A percentile compares a stretch with the other conserved stretches of the same genome.
These are phyloP conservation scores for Neonectria magnoliae DNA, from an alignment of 2,329 filamentous ascomycete genomes.

Conservation along the genomic window DNA sequence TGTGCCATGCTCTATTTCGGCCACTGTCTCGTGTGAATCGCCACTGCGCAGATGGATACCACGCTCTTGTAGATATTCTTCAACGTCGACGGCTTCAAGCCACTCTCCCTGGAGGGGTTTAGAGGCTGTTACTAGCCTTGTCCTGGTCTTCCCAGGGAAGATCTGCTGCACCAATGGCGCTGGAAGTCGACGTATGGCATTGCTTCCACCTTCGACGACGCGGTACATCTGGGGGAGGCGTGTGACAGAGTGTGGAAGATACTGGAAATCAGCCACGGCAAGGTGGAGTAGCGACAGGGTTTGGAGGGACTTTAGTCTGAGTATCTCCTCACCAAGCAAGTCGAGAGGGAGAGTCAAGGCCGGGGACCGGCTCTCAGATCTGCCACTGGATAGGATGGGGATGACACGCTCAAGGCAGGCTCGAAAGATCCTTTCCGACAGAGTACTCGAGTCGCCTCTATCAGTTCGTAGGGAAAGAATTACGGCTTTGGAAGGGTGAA, in stretches of 20 bases:
- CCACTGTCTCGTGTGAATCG: not conserved
- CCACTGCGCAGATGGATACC: not conserved
- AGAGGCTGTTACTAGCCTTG: not conserved
- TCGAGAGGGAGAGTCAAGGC: not conserved
- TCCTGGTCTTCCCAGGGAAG: conserved; percentile 2
- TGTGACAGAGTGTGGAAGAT: not conserved
- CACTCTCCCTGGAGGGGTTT: conserved; percentile 16
- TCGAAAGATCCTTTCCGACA: not conserved
- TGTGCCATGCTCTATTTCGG: too few species aligned
- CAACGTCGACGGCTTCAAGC: conserved; percentile 18
- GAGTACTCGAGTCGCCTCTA: too few species aligned
- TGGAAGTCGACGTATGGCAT: not conserved
- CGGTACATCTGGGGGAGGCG: conserved; percentile 11
- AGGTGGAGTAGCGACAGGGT: not conserved
- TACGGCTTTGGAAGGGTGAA: too few species aligned
- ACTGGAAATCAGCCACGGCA: not conserved
- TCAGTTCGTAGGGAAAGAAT: too few species aligned
- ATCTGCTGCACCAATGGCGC: not conserved
- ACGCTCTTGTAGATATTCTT: conserved; percentile 23
- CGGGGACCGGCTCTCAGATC: not conserved
- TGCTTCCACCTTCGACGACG: conserved; percentile 1
- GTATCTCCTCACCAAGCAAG: not conserved
- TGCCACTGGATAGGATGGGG: not conserved
- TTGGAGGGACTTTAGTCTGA: not conserved
- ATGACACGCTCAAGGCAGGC: not conserved